Percentiles rank a stretch among this genome's conserved stretches.
These are phyloP conservation scores for Paecilomyces formosus DNA, from an alignment of 2,329 filamentous ascomycete genomes.

Conservation along the genomic window DNA sequence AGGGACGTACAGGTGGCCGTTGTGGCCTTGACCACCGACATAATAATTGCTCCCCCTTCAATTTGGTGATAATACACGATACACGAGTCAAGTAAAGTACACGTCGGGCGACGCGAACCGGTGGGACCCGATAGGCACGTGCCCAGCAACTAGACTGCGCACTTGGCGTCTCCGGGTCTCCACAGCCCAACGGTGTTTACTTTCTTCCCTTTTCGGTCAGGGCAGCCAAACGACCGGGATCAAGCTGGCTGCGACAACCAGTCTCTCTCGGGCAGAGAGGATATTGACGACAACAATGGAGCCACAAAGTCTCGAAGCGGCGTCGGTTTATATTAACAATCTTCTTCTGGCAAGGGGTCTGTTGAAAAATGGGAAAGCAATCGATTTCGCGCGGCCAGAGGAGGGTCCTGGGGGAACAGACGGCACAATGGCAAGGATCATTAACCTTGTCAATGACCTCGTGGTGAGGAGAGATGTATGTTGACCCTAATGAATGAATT, in stretches of 20 bases:
- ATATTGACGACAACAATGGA: conserved; percentile 30
- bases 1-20: background rate
- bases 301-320: conserved; percentile 48
- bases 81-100: background rate
- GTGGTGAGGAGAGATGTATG: conserved; percentile 81
- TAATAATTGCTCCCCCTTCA: background rate
- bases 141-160: background rate
- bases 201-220: conserved; percentile 34
- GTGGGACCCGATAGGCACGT: background rate
- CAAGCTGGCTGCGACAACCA: conserved; percentile 6
- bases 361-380: conserved; percentile 47
- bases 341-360: conserved; percentile 57
- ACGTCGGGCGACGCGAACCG: background rate
- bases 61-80: background rate
- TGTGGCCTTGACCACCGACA: background rate
- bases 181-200: conserved; percentile 30
- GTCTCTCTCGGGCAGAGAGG: background rate
- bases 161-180: background rate
- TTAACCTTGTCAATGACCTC: conserved; percentile 89
- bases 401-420: conserved; percentile 52
- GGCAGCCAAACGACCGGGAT: conserved; percentile 1
- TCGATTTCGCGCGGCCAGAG: conserved; percentile 75
- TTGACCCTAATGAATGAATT: conserved; percentile 11
- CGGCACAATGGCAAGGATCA: conserved; percentile 74
- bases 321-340: conserved; percentile 59